Base-by-base conservation (phyloP, 345 rosid genomes). In the Melaleuca alternifolia region DNA sequence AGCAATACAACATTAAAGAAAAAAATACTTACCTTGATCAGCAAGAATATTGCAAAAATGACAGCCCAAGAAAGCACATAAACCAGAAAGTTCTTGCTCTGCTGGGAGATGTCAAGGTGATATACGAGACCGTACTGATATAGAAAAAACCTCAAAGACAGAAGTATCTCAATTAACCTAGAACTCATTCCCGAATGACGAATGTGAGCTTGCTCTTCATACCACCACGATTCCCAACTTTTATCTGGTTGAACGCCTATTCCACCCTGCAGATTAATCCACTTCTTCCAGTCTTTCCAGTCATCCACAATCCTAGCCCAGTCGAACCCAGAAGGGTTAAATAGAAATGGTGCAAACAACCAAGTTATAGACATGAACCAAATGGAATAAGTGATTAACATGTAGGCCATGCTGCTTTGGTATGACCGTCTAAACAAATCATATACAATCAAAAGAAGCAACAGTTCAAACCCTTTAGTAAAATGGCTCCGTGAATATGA, bases 151-250 rank as follows among this genome's bases (percentile, higher is more conserved):
- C 98, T 95, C 86, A 93, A 88, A 79, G 98, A 96, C 50, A 97
- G 94, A 89, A 97, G 86, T 5, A 97, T 91, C 90, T 97, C 98
- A 41, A 94, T 89, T 84, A 93, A 84, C 83, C 97, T 92, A 89
- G 98, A 97, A 24, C 93, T 95, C 28, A 94, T 88, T 59, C 98
- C 96, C 13, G 97, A 95, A 82, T 89, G 94, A 84, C 90, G 93
- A 61, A 97, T 94, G 90, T 95, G 99, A 48, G 93, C 92, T 91
- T 97, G 99, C 88, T 96, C 98, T 30, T 96, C 98, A 48, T 88
- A 90, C 99, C 99, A 97, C 99, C 99, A 97, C 26, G 99, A 96
- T 86, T 97, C 94, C 99, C 99, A 97, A 90, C 99, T 97, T 90
- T 95, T 97, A 83, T 97, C 98, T 79, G 95, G 96, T 84, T 94